phyloP scores from a whole-genome alignment of 2,329 filamentous ascomycete species.

The Endoconidiophora laricicola region DNA sequence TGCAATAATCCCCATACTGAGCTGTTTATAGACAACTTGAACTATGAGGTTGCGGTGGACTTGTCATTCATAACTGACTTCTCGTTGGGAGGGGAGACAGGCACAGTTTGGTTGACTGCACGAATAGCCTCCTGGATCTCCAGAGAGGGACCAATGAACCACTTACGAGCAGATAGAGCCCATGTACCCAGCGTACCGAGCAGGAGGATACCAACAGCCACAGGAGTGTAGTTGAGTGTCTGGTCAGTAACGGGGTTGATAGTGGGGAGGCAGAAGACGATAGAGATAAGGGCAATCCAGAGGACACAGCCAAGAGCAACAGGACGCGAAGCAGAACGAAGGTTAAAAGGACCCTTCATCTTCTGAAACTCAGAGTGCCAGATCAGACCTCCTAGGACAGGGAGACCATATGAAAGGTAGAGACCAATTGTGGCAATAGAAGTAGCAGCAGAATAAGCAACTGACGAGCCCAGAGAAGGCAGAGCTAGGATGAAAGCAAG shows the following conservation, averaged over 20 bases:
- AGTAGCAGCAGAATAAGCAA: conserved; percentile 41
- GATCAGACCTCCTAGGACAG: conserved; percentile 36
- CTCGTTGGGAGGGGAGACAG: conserved; percentile 1
- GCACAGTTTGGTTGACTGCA: conserved; percentile 19
- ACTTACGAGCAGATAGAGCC: conserved; percentile 34
- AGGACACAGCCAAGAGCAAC: conserved; percentile 30
- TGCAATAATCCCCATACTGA: too few relatives aligned
- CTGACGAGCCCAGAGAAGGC: conserved; percentile 35
- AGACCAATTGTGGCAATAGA: conserved; percentile 42
- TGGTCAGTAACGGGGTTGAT: conserved; percentile 37
- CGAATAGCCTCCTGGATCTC: conserved; percentile 34
- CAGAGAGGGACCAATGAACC: conserved; percentile 39
- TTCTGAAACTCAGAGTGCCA: conserved; percentile 31
- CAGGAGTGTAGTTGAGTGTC: conserved; percentile 42
- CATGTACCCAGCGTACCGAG: conserved; percentile 30
- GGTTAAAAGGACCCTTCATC: conserved; percentile 39
- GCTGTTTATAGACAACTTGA: background rate
- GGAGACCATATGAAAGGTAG: conserved; percentile 41
- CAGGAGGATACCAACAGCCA: conserved; percentile 40
- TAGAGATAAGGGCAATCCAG: conserved; percentile 38
- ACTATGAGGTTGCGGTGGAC: background rate
- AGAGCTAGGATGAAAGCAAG: conserved; percentile 38
- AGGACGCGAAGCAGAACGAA: conserved; percentile 27
- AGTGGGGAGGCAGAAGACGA: conserved; percentile 41
- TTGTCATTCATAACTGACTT: background rate